Evolutionary conservation across 805 yeast genomes (phyloP).

Genomic region (Limtongia smithiae): DNA sequence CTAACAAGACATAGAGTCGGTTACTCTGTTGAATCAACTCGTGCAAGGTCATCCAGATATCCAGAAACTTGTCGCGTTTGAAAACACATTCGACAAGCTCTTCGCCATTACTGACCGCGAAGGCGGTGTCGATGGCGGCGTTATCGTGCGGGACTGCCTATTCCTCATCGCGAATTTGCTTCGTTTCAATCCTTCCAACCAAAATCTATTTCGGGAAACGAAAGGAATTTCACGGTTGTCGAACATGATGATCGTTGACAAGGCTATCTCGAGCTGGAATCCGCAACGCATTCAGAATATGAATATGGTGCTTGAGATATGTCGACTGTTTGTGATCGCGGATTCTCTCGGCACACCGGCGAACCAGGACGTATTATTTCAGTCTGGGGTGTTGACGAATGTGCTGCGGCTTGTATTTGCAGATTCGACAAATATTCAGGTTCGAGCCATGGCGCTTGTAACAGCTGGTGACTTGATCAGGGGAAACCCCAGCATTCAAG

Average conservation of each 20-base stretch:
- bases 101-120: constrained; percentile 79
- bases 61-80: constrained; percentile 91
- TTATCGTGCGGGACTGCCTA: constrained; percentile 87
- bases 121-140: constrained; percentile 84
- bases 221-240: constrained; percentile 69
- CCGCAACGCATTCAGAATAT: constrained; percentile 70
- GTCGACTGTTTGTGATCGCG: constrained; percentile 65
- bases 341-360: constrained; percentile 61
- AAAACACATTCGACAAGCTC: constrained; percentile 79
- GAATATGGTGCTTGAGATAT: constrained; percentile 63
- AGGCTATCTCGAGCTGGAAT: constrained; percentile 59
- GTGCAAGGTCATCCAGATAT: constrained; percentile 78
- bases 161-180: constrained; percentile 68
- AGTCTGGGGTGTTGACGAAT: constrained; percentile 60
- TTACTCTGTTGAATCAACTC: constrained; percentile 70
- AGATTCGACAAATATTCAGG: constrained; percentile 55
- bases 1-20: constrained; percentile 44
- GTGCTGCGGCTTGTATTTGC: constrained; percentile 68
- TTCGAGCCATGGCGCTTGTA: constrained; percentile 63
- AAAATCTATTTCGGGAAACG: constrained; percentile 81
- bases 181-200: constrained; percentile 83
- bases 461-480: constrained; percentile 75
- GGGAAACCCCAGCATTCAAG: constrained; percentile 64
- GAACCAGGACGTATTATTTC: constrained; percentile 60
- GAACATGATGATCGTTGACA: constrained; percentile 50